Evolutionary conservation across 2,329 filamentous ascomycete genomes (phyloP), one percentile per base, ranked within the genome.

Genomic region (Ciborinia camelliae): DNA sequence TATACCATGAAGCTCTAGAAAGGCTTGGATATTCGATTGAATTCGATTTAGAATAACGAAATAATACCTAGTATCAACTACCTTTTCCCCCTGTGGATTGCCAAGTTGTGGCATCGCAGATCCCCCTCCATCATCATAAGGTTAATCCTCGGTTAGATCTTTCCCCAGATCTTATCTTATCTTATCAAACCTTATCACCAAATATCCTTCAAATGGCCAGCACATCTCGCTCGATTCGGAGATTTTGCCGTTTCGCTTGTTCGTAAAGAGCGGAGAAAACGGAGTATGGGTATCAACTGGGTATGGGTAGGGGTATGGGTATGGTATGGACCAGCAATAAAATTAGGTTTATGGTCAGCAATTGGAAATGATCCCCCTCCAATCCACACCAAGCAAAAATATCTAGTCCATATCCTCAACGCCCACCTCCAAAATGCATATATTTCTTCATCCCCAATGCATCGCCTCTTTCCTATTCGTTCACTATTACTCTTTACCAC

Each of bases 161-260:
- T 26, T 18, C 41, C 28, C 28, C 18, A 23, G 41, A 58, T 58
- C 54, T 58, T 58, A 58, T 58, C 41, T 58, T 47, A 58, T 58
- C 54, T 14, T n/a, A n/a, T n/a, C n/a, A n/a, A n/a, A n/a, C n/a
- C n/a, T n/a, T n/a, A n/a, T n/a, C n/a, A n/a, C n/a, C n/a, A n/a
- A n/a, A n/a, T n/a, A n/a, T n/a, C n/a, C n/a, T n/a, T n/a, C n/a
- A n/a, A n/a, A n/a, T n/a, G n/a, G n/a, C n/a, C n/a, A n/a, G n/a
- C n/a, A n/a, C 4, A 1, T 15, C 26, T n/a, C 20, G 10, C 28
- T 20, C 15, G 39, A 45, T 20, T 47, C 39, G 20, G 55, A 58
- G 4, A 1, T 28, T 58, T 57, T 26, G 54, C 18, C 4, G 2
- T 28, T 58, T 57, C 39, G 54, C 18, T 41, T 45, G 4, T 58